phyloP scores from a whole-genome alignment of 257 asterid species.

The Echium plantagineum region DNA sequence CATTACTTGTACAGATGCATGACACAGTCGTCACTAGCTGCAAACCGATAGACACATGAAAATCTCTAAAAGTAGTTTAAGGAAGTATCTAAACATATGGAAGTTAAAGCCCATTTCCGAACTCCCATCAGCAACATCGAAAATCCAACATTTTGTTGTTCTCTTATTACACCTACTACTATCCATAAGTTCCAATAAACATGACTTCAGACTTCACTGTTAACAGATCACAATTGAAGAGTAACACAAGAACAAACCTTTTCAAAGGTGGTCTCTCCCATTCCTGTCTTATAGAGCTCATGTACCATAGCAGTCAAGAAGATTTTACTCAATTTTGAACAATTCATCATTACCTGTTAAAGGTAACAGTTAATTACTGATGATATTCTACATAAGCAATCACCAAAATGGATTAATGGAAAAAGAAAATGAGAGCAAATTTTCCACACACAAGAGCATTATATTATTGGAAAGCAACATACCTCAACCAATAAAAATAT shows the following conservation, averaged over 20 bases:
- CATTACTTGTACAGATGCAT: conserved; percentile 70
- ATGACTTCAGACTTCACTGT: conserved; percentile 3
- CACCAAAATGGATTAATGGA: neutral
- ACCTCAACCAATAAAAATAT: too few relatives aligned
- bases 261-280: conserved; percentile 93
- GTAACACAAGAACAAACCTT: conserved; percentile 37
- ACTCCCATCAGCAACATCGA: too few relatives aligned
- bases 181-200: too few relatives aligned
- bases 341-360: conserved; percentile 66
- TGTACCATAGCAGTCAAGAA: conserved; percentile 97
- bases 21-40: conserved; percentile 67
- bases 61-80: neutral
- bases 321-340: conserved; percentile 67
- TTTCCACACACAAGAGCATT: neutral
- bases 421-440: neutral
- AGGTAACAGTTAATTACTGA: neutral
- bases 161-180: too few relatives aligned
- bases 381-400: neutral
- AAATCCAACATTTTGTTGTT: too few relatives aligned
- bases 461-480: too few relatives aligned
- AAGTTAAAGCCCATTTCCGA: too few relatives aligned
- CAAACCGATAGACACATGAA: conserved; percentile 16
- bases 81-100: neutral
- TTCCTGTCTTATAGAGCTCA: conserved; percentile 87
- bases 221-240: conserved; percentile 9